Percentiles rank a stretch among this genome's conserved stretches.
phyloP scores from a whole-genome alignment of 83 land plant genomes.

The Diphasiastrum complanatum region DNA sequence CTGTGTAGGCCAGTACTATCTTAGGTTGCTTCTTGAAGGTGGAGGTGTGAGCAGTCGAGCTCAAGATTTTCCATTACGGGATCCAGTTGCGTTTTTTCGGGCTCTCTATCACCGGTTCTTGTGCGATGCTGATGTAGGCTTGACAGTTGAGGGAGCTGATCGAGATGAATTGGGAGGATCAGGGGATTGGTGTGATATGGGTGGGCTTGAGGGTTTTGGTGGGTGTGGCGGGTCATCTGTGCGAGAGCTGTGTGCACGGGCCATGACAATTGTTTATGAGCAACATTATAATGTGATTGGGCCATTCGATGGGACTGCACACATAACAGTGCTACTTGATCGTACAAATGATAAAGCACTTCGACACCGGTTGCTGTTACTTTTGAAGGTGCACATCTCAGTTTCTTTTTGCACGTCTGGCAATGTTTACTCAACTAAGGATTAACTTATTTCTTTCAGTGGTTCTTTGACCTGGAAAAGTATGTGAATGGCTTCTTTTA shows the following conservation, averaged over 20 bases:
- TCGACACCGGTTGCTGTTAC: constrained; percentile 81
- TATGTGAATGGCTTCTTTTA: too few relatives aligned
- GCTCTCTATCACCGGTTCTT: constrained; percentile 95
- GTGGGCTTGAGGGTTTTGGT: constrained; percentile 97
- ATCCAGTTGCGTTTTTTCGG: constrained; percentile 92
- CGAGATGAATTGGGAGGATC: constrained; percentile 84
- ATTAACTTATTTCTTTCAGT: too few relatives aligned
- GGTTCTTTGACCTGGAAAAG: too few relatives aligned
- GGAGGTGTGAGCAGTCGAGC: constrained; percentile 55
- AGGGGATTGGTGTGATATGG: constrained; percentile 99
- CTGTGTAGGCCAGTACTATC: constrained; percentile 97
- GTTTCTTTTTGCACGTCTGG: neutral
- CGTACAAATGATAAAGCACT: constrained; percentile 92
- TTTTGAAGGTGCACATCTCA: constrained; percentile 59
- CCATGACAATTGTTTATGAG: constrained; percentile 98
- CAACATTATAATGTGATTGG: constrained; percentile 80
- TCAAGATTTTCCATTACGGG: constrained; percentile 90
- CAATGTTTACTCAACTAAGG: too few relatives aligned
- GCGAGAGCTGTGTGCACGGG: constrained; percentile 96
- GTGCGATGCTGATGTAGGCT: constrained; percentile 94
- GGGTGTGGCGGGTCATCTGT: constrained; percentile 96
- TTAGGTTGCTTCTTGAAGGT: constrained; percentile 88
- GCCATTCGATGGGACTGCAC: constrained; percentile 97
- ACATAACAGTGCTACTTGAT: constrained; percentile 88
- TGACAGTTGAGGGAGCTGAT: constrained; percentile 85